phyloP scores from a whole-genome alignment of 805 yeast genomes.

The Wickerhamiella domercqiae region DNA sequence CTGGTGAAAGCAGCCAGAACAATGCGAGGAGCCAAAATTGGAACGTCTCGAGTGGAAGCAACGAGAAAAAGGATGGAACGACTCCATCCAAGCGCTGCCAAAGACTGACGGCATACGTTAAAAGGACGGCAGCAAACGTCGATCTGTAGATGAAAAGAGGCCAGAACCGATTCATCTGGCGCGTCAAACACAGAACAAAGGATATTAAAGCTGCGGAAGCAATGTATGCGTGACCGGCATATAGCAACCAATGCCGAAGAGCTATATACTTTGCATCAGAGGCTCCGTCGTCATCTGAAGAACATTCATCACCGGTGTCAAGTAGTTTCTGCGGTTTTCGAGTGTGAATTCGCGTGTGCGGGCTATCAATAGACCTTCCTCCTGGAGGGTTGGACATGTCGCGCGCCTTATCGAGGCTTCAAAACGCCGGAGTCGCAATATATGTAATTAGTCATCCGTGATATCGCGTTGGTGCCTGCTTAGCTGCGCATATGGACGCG shows the following conservation, averaged over 20 bases:
- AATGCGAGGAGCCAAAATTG: slow-evolving; percentile 46
- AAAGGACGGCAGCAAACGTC: slow-evolving; percentile 13
- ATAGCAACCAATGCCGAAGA: slow-evolving; percentile 7
- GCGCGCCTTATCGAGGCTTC: too few relatives aligned
- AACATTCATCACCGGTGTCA: not conserved
- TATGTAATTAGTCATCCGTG: too few relatives aligned
- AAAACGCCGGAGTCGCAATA: too few relatives aligned
- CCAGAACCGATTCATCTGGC: slow-evolving; percentile 16
- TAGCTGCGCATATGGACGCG: too few relatives aligned
- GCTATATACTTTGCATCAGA: not conserved
- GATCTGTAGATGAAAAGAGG: slow-evolving; percentile 19
- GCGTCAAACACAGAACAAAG: slow-evolving; percentile 13
- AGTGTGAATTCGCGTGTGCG: not conserved
- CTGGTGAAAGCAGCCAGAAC: slow-evolving; percentile 43
- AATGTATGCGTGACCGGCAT: slow-evolving; percentile 9
- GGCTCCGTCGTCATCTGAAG: not conserved
- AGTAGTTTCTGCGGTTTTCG: not conserved
- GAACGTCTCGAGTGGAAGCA: slow-evolving; percentile 61
- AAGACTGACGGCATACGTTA: slow-evolving; percentile 18
- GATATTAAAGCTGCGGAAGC: slow-evolving; percentile 4
- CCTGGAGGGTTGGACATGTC: too few relatives aligned
- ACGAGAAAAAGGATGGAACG: slow-evolving; percentile 44
- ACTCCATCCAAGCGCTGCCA: slow-evolving; percentile 37
- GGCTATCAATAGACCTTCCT: not conserved
- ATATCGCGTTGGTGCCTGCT: too few relatives aligned